These are phyloP conservation scores for Pestalotiopsis sp. DNA, from an alignment of 2,329 filamentous ascomycete species.

Conservation along the genomic window DNA sequence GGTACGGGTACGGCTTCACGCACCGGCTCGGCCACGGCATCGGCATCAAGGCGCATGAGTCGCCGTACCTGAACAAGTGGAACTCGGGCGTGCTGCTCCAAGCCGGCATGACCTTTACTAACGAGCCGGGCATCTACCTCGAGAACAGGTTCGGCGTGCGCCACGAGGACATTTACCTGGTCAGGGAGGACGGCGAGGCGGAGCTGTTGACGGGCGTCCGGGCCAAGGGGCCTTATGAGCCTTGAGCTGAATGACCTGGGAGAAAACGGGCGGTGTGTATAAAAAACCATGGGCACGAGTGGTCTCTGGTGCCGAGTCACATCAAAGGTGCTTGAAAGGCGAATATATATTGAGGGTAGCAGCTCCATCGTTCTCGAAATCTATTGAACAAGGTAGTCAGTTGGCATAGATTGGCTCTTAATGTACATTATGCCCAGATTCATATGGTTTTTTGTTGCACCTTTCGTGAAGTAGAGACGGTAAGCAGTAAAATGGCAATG, in stretches of 20 bases:
- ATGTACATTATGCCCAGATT: too few species aligned
- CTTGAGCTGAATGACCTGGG: constrained; percentile 25
- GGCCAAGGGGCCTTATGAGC: constrained; percentile 55
- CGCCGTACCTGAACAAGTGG: constrained; percentile 65
- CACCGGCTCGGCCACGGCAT: constrained; percentile 66
- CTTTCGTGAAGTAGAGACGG: not conserved
- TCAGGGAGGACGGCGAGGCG: constrained; percentile 53
- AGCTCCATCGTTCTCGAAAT: too few species aligned
- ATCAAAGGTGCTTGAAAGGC: too few species aligned
- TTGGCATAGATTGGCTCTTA: too few species aligned
- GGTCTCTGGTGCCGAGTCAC: not conserved
- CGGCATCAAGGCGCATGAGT: constrained; percentile 68
- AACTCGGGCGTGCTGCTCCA: constrained; percentile 49
- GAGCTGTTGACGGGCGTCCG: constrained; percentile 56
- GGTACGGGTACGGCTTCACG: constrained; percentile 61
- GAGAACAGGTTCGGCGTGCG: constrained; percentile 61
- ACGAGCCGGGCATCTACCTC: constrained; percentile 65
- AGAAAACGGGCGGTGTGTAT: too few species aligned
- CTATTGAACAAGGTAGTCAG: too few species aligned
- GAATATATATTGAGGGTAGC: too few species aligned
- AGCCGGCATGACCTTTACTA: constrained; percentile 64
- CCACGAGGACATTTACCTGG: constrained; percentile 63
- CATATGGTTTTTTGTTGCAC: too few species aligned
- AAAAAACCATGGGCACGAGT: not conserved
- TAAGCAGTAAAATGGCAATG: not conserved